Evolutionary conservation across 2,329 filamentous ascomycete species (phyloP).

Genomic region (Phialophora chinensis): DNA sequence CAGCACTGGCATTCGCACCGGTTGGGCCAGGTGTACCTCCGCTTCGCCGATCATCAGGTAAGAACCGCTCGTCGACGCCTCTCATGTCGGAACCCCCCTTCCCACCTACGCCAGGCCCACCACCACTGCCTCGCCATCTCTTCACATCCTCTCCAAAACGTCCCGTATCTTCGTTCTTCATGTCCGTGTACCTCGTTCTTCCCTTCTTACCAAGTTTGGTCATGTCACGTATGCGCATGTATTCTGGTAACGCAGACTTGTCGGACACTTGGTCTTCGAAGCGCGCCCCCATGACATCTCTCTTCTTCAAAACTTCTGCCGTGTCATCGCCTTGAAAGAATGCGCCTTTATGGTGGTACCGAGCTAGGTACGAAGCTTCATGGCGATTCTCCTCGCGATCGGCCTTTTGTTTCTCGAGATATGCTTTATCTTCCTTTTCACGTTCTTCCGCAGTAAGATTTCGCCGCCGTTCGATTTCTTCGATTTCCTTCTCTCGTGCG

Average conservation of each 20-base stretch:
- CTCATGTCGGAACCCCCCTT: conserved; percentile 43
- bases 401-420: conserved; percentile 76
- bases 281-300: conserved; percentile 83
- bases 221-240: conserved; percentile 91
- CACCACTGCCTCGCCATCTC: conserved; percentile 41
- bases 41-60: conserved; percentile 51
- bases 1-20: conserved; percentile 54
- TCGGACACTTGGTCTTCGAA: conserved; percentile 85
- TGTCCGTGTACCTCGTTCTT: conserved; percentile 84
- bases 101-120: conserved; percentile 39
- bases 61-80: conserved; percentile 54
- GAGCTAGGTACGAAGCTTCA: conserved; percentile 88
- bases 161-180: conserved; percentile 89
- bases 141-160: conserved; percentile 70
- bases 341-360: conserved; percentile 95
- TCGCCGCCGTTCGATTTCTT: conserved; percentile 84
- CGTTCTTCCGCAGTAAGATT: conserved; percentile 88
- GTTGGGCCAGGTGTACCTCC: conserved; percentile 45
- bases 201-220: conserved; percentile 93
- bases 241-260: conserved; percentile 83
- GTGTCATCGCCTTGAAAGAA: conserved; percentile 87
- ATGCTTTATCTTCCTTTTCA: conserved; percentile 79
- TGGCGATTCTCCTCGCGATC: conserved; percentile 76
- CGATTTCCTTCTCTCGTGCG: conserved; percentile 79
- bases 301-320: conserved; percentile 74